A percentile compares a stretch with the other conserved stretches of the same genome.
These are phyloP conservation scores for Hordeum pubiflorum DNA, from an alignment of 202 grass and related monocot species.

Conservation along the genomic window DNA sequence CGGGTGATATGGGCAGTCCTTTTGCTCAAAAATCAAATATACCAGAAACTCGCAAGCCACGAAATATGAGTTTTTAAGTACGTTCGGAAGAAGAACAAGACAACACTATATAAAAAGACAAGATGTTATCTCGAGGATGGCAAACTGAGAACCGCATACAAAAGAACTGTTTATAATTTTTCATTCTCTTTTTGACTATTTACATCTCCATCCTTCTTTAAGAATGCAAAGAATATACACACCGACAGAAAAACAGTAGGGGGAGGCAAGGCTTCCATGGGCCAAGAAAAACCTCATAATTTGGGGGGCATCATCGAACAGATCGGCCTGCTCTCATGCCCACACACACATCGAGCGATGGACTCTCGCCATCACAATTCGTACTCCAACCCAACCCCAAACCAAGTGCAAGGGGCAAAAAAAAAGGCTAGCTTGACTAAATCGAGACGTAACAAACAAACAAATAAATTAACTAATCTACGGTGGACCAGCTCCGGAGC, in stretches of 20 bases:
- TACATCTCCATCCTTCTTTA: slow-evolving; percentile 19
- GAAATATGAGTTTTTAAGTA: not conserved
- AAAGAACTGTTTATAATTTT: not conserved
- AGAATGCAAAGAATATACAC: slow-evolving; percentile 18
- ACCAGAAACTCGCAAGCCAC: not conserved
- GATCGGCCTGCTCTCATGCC: not conserved
- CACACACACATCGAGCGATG: not conserved
- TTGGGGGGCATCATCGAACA: slow-evolving; percentile 11
- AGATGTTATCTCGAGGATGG: not conserved
- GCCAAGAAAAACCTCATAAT: not conserved
- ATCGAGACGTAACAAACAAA: not conserved
- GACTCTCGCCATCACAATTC: slow-evolving; percentile 19
- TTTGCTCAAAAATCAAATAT: not conserved
- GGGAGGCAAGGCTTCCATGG: slow-evolving; percentile 16
- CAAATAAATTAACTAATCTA: not conserved
- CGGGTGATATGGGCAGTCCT: not conserved
- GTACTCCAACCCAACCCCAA: not conserved
- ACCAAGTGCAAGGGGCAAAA: slow-evolving; percentile 18
- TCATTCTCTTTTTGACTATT: not conserved
- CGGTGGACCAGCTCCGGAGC: slow-evolving; percentile 52
- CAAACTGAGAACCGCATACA: not conserved
- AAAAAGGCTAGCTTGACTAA: slow-evolving; percentile 15
- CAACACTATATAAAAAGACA: not conserved
- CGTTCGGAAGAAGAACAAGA: not conserved
- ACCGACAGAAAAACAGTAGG: not conserved